Base-by-base conservation (phyloP, 345 rosid genomes). In the Corchorus olitorius region DNA sequence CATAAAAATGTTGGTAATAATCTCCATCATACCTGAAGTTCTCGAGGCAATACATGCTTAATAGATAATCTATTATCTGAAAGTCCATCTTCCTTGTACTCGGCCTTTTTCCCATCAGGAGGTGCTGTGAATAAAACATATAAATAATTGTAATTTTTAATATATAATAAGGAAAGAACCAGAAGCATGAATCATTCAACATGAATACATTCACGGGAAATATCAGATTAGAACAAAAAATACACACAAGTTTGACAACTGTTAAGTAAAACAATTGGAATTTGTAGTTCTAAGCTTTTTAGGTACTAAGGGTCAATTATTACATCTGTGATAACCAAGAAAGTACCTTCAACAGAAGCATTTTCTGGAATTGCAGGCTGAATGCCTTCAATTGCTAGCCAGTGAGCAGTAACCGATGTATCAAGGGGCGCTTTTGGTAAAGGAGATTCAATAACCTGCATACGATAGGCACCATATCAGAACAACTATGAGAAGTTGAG, bases 311-410 rank as follows among this genome's bases (percentile, higher is more conserved):
- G 27, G 27, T 27, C 27, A 33, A 37, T 46, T 53, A 60, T 63
- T 17, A 27, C 14, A 17, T 59, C n/a, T 19, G 37, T 59, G n/a
- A 20, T 54, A 16, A 67, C 60, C 1, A 49, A 27, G 17, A 45
- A 5, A 12, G 61, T 77, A 94, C 98, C 96, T 86, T 91, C 88
- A 73, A 84, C 65, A 8, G 89, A 83, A 77, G 88, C 85, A 78
- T 91, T 94, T 78, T 92, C 93, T 0, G 92, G 92, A 73, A 92
- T 87, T 49, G 89, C 88, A 71, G 97, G 98, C 78, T 92, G 98
- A 73, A 91, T 81, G 27, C 98, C 98, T 89, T 94, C 98, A 84
- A 94, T 82, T 34, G 97, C 97, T 34, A 92, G 85, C 97, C 98
- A 92, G 76, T 92, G 98, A 79, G 81, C 77, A 73, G 82, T 59